Percentiles rank a stretch among this genome's conserved stretches.
phyloP scores from a whole-genome alignment of 2,329 filamentous ascomycete species.

The Chrysosporium keratinophilum region DNA sequence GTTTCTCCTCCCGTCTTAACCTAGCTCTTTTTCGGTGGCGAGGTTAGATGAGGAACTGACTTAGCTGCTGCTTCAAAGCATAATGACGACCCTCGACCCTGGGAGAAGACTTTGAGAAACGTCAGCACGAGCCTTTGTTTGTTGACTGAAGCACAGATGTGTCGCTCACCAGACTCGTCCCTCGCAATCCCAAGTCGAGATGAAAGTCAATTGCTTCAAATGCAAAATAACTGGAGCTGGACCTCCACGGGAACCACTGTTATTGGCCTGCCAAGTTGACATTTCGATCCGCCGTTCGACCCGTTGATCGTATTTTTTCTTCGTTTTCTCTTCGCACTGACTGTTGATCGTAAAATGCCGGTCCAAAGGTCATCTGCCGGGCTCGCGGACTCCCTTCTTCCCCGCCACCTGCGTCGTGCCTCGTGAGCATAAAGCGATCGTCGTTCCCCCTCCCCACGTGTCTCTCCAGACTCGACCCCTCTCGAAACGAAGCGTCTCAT shows the following conservation, averaged over 20 bases:
- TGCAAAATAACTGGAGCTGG: neutral
- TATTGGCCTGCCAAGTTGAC: conserved; percentile 1
- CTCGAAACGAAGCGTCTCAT: no score
- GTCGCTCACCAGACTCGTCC: neutral
- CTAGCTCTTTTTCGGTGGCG: no score
- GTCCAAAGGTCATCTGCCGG: neutral
- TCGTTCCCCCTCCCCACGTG: neutral
- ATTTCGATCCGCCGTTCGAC: neutral
- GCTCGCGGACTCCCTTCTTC: neutral
- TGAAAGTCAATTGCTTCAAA: neutral
- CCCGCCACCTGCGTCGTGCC: neutral
- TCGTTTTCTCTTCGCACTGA: neutral
- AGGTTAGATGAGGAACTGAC: no score
- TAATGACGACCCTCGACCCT: no score
- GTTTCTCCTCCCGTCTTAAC: no score
- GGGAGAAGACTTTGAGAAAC: no score
- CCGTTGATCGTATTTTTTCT: no score
- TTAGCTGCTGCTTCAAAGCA: no score
- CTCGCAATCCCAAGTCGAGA: neutral
- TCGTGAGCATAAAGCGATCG: conserved; percentile 2
- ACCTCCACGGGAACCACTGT: neutral
- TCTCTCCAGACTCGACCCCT: neutral
- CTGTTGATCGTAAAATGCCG: neutral
- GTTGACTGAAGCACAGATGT: neutral
- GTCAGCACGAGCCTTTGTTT: no score